Conservation (phyloP, 306 rosid species). For the Hippophae tibetana region DNA sequence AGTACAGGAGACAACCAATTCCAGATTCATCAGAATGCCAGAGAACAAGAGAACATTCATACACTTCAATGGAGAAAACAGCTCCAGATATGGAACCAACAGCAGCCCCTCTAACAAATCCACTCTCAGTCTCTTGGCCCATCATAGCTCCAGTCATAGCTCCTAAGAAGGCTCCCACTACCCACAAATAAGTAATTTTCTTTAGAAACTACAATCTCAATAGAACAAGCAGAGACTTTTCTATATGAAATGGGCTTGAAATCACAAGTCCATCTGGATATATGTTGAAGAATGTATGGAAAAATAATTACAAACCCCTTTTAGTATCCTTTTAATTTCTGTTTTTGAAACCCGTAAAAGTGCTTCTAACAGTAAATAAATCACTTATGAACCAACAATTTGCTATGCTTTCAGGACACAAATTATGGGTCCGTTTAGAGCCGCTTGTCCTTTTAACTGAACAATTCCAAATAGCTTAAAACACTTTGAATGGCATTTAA, state of each 20-base stretch:
- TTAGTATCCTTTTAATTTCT: too few species aligned
- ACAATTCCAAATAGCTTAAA: too few species aligned
- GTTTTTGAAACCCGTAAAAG: too few species aligned
- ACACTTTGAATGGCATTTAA: too few species aligned
- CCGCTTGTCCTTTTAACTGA: too few species aligned
- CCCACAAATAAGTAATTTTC: conserved; percentile 28
- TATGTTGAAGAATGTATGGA: conserved; percentile 1
- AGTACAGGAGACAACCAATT: conserved; percentile 79
- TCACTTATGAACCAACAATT: too few species aligned
- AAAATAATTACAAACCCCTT: conserved; percentile 2
- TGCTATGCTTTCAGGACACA: too few species aligned
- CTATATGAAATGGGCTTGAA: background rate
- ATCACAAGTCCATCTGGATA: conserved; percentile 2
- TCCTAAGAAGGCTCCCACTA: conserved; percentile 90
- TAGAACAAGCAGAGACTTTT: background rate
- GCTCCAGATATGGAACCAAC: conserved; percentile 99
- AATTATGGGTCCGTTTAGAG: too few species aligned
- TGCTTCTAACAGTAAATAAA: too few species aligned
- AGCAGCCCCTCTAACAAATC: conserved; percentile 95
- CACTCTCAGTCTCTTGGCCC: conserved; percentile 98
- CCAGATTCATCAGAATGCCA: conserved; percentile 99
- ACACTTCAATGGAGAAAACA: conserved; percentile 96
- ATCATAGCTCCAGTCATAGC: conserved; percentile 98
- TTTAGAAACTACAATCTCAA: background rate
- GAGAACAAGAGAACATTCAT: conserved; percentile 87